Evolutionary conservation across 73 alveolate genomes (phyloP).

Genomic region (Stentor coeruleus): DNA sequence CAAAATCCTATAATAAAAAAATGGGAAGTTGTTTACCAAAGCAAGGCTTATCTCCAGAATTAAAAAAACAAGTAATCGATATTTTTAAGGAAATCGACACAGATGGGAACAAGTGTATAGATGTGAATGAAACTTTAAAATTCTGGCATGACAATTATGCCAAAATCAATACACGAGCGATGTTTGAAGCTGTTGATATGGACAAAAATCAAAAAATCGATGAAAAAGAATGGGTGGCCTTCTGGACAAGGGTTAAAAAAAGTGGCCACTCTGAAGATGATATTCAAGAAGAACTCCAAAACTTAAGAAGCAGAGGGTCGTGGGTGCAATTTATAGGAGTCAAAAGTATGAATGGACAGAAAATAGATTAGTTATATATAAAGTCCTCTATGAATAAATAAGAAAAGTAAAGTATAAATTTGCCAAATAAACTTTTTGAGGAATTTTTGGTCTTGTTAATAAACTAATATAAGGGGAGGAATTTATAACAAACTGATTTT

Average conservation of each 20-base stretch:
- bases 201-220: conserved; percentile 64
- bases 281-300: conserved; percentile 44
- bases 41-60: conserved; percentile 21
- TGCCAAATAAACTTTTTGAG: no score
- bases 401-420: no score
- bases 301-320: background rate
- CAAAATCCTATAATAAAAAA: background rate
- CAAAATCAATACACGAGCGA: conserved; percentile 55
- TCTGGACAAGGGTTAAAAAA: conserved; percentile 72
- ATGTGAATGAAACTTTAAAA: conserved; percentile 57
- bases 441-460: no score
- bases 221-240: conserved; percentile 71
- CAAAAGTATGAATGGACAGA: no score
- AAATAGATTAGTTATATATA: no score
- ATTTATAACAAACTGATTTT: no score
- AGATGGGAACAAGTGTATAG: conserved; percentile 64
- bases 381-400: no score
- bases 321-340: conserved; percentile 7
- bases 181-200: conserved; percentile 62
- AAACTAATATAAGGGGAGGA: no score
- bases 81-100: conserved; percentile 58
- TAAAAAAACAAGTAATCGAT: conserved; percentile 44
- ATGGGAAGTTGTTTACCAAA: conserved; percentile 1
- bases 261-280: conserved; percentile 77
- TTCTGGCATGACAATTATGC: conserved; percentile 59